Conservation (phyloP, 306 rosid genomes). For the Senna tora region DNA sequence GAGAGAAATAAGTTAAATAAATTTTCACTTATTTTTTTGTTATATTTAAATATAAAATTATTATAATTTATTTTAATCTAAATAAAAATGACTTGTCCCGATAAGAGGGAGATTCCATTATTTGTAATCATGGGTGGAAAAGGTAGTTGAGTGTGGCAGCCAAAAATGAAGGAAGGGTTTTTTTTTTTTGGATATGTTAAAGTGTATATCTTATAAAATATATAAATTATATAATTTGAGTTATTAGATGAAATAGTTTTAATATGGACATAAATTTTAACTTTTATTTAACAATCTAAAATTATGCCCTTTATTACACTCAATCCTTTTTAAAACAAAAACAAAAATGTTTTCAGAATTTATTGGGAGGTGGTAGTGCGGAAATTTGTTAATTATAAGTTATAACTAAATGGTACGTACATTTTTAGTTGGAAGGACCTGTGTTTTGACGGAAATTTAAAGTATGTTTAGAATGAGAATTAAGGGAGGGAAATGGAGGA, state of each 20-base stretch:
- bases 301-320: too few species aligned
- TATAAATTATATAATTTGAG: too few species aligned
- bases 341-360: not conserved
- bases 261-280: too few species aligned
- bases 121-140: not conserved
- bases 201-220: too few species aligned
- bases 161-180: not conserved
- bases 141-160: not conserved
- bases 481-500: too few species aligned
- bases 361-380: not conserved
- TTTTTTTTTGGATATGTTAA: too few species aligned
- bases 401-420: not conserved
- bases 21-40: too few species aligned
- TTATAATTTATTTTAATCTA: too few species aligned
- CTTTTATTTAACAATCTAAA: too few species aligned
- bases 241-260: too few species aligned
- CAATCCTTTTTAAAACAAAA: not conserved
- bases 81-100: not conserved
- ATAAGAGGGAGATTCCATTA: not conserved
- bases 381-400: not conserved
- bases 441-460: not conserved
- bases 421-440: not conserved
- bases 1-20: too few species aligned
- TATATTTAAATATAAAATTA: too few species aligned
- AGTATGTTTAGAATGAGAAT: not conserved